Evolutionary conservation across 805 yeast genomes (phyloP), one percentile per base, ranked within the genome.

Genomic region (Cyberlindnera euphorbiiphila): DNA sequence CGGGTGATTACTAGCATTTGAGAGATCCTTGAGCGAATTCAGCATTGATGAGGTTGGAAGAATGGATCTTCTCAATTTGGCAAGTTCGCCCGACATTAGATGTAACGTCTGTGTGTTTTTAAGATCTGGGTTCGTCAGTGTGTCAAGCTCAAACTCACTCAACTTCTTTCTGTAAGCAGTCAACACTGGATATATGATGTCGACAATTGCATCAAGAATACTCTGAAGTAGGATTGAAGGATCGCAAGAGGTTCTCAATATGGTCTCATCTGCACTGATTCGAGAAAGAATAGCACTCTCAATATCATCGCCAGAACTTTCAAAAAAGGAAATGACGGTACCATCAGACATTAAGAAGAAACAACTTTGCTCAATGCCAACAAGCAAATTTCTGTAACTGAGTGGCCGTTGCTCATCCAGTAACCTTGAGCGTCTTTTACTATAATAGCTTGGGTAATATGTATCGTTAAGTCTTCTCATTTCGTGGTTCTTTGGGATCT

Each of bases 311-410:
- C 77, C 78, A 5, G 76, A 66, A 42, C 73, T 69, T 49, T 77
- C 83, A 50, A 77, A 76, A 45, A 77, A 73, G 0, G 81, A 66
- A 4, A 77, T 64, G 10, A 77, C 71, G 0, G 76, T 67, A 29
- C 68, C 63, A 32, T 68, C 62, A 6, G 61, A 54, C 13, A 69
- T 57, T 13, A 77, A 41, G 42, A 70, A 77, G 32, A 76, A 53
- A 0, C 80, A 71, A 2, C 71, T 72, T 50, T 77, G 82, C 50
- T 77, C 83, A 9, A 73, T 59, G 1, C 76, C 78, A 6, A 76
- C 76, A 16, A 62, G 65, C 37, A 62, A 48, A 9, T 66, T 64
- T 45, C 68, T 53, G 29, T 61, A 47, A 39, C 68, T 66, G 20
- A 74, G 56, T 6, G 78, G 78, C 27, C 76, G 55, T 32, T 62